Conservation (phyloP, 2,329 filamentous ascomycete species). For the Beauveria caledonica region DNA sequence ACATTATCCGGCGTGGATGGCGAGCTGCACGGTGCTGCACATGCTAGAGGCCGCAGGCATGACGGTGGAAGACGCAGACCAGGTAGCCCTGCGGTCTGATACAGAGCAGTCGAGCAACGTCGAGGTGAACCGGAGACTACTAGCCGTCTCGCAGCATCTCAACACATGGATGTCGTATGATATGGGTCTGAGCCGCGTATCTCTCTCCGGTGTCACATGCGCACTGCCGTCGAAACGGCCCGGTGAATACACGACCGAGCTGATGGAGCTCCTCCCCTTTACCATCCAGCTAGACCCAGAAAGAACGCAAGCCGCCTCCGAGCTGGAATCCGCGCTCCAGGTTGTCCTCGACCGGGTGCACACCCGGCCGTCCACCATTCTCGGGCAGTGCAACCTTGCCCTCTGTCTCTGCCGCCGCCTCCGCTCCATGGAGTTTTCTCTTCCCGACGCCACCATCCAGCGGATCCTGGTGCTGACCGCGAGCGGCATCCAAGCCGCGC, state of each 20-base stretch:
- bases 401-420: conserved; percentile 48
- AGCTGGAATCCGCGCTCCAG: conserved; percentile 34
- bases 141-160: conserved; percentile 46
- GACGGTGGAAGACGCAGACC: conserved; percentile 29
- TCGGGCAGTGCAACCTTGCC: conserved; percentile 46
- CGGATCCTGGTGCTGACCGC: conserved; percentile 38
- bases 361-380: conserved; percentile 32
- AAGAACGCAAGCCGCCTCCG: conserved; percentile 29
- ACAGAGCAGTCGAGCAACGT: conserved; percentile 17
- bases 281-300: conserved; percentile 47
- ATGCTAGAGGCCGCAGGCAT: conserved; percentile 46
- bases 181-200: conserved; percentile 45
- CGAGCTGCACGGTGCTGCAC: conserved; percentile 49
- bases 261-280: conserved; percentile 44
- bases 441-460: conserved; percentile 34
- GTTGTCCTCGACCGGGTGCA: conserved; percentile 33
- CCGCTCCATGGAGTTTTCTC: conserved; percentile 39
- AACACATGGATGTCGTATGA: conserved; percentile 54
- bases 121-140: conserved; percentile 34
- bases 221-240: conserved; percentile 29
- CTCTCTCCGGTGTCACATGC: conserved; percentile 35
- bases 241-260: conserved; percentile 36
- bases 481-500: conserved; percentile 38
- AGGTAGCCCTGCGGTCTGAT: conserved; percentile 18
- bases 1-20: conserved; percentile 48